Evolutionary conservation across 148 eudicot genomes (phyloP), one percentile per base, ranked within the genome.

Genomic region (Chenopodium quinoa): DNA sequence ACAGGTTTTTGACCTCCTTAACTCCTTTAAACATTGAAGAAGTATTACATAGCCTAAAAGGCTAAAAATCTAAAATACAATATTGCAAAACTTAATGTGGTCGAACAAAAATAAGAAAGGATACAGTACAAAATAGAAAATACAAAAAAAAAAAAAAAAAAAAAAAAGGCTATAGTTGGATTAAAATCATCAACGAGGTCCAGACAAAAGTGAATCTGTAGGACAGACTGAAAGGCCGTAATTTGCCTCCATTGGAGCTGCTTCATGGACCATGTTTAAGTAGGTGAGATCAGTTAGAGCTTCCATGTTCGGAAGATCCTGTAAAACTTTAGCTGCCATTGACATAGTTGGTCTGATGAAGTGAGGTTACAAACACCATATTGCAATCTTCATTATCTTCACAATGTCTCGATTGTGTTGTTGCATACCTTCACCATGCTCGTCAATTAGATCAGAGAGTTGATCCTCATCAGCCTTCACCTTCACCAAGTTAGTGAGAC

Each of bases 331-430:
- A 17, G 76, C 67, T 0, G 76, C 80, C 83, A 32, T 75, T 0
- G 86, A 80, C 67, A 84, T 84, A 22, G 72, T 69, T 9, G 86
- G 83, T 67, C 83, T 75, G 10, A 63, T 67, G 12, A 56, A 56
- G 29, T 84, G 72, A 80, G 65, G 74, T 7, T 84, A 83, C 71
- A 83, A 73, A 3, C 86, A 79, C 82, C 82, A 74, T 48, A 83
- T 37, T 9, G 71, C 82, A 1, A 83, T 40, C 79, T 60, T 77
- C 27, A 82, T 62, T 29, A 80, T 70, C 77, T 84, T 84, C 73
- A 83, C 73, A 12, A 69, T 71, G 14, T 68, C 83, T 75, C 80
- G 77, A 71, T 69, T 44, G 54, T 76, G 34, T 22, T 2, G n/a
- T 50, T 31, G 73, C 71, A 83, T 48, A 72, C 34, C 74, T 70